phyloP scores from a whole-genome alignment of 1,139 yeast genomes.

The Suhomyces ambrosiae region DNA sequence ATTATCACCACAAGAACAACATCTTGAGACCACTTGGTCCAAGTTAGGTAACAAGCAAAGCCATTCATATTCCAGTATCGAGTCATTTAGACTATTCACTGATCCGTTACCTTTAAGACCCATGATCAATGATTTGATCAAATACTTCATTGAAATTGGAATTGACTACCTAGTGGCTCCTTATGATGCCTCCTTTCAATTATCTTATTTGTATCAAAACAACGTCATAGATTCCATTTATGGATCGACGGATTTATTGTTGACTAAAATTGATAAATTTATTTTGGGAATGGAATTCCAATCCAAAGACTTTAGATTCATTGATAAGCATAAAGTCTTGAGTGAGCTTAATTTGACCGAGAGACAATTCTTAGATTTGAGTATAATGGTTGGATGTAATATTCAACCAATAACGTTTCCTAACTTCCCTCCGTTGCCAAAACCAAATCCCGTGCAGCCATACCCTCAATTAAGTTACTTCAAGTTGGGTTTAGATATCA shows the following conservation, averaged over 20 bases:
- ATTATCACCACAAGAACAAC: conserved; percentile 48
- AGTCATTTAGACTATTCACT: conserved; percentile 48
- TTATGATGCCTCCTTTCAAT: conserved; percentile 77
- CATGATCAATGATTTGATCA: conserved; percentile 57
- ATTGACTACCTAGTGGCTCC: conserved; percentile 81
- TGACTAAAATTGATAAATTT: conserved; percentile 67
- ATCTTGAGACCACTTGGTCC: conserved; percentile 50
- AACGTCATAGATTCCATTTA: conserved; percentile 71
- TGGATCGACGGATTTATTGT: conserved; percentile 80
- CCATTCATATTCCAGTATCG: conserved; percentile 32
- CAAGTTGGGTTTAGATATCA: conserved; percentile 45
- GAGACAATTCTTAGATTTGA: conserved; percentile 72
- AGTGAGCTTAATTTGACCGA: conserved; percentile 60
- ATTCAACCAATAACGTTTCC: conserved; percentile 69
- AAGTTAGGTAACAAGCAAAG: conserved; percentile 33
- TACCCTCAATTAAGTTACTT: conserved; percentile 47
- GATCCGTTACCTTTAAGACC: conserved; percentile 52
- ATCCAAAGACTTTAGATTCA: conserved; percentile 62
- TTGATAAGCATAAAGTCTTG: conserved; percentile 62
- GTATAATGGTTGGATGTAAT: conserved; percentile 77
- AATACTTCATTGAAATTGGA: conserved; percentile 55
- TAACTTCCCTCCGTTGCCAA: conserved; percentile 54
- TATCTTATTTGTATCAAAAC: conserved; percentile 65
- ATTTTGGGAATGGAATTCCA: conserved; percentile 73
- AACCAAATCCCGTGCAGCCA: conserved; percentile 46